Conservation (phyloP, 2,329 filamentous ascomycete genomes). For the Epichloe aotearoae region DNA sequence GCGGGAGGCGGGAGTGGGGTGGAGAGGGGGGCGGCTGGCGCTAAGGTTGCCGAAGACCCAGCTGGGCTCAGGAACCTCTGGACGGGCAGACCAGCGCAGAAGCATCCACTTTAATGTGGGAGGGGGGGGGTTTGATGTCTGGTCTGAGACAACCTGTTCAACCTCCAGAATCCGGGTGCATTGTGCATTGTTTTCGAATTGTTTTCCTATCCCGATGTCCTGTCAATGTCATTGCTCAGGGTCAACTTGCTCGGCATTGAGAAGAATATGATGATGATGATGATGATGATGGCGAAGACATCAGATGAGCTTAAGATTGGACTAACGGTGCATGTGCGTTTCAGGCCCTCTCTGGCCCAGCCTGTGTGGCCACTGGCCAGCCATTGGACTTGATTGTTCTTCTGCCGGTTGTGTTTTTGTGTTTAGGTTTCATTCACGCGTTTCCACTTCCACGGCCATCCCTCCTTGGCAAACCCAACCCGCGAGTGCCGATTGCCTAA, state of each 20-base stretch:
- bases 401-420: not conserved
- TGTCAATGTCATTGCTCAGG: no score
- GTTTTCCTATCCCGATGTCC: no score
- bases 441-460: not conserved
- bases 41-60: not conserved
- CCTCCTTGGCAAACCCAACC: no score
- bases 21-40: not conserved
- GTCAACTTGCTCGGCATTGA: no score
- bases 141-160: no score
- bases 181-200: not conserved
- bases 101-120: not conserved
- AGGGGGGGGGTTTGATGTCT: no score
- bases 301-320: no score
- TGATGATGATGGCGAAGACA: no score
- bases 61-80: no score
- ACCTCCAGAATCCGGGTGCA: not conserved
- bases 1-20: constrained; percentile 3
- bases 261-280: no score
- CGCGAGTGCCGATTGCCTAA: no score
- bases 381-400: not conserved
- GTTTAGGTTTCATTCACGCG: not conserved
- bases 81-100: not conserved
- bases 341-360: not conserved
- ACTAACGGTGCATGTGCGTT: no score
- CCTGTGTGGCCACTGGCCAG: not conserved